These are phyloP conservation scores for Macrophomina pseudophaseolina DNA, from an alignment of 2,329 filamentous ascomycete genomes.

Conservation along the genomic window DNA sequence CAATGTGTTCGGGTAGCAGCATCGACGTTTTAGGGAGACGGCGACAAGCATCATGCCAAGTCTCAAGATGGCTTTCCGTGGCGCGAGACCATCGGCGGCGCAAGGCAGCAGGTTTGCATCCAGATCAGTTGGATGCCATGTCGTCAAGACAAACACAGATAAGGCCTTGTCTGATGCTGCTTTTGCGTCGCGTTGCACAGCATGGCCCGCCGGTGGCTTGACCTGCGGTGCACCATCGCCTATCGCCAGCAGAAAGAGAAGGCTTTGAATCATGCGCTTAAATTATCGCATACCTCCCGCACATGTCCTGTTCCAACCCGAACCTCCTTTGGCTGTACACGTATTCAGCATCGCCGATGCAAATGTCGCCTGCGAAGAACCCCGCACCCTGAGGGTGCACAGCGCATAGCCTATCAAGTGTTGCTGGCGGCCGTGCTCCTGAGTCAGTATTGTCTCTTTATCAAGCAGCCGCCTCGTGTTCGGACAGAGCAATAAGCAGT, in stretches of 20 bases:
- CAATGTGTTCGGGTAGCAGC: not conserved
- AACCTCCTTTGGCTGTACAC: not conserved
- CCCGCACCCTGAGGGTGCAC: not conserved
- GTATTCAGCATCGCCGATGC: not conserved
- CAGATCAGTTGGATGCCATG: not conserved
- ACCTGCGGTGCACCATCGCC: slow-evolving; percentile 10
- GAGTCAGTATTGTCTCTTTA: slow-evolving; percentile 1
- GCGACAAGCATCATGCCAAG: slow-evolving; percentile 18
- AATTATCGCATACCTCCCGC: not conserved
- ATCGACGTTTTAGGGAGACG: not conserved
- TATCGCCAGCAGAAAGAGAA: not conserved
- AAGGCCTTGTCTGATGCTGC: not conserved
- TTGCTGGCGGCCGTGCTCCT: not conserved
- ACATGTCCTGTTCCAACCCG: not conserved
- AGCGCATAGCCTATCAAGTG: not conserved
- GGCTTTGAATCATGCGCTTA: not conserved
- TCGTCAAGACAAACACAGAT: not conserved
- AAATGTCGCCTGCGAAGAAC: not conserved
- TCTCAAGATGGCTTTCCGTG: not conserved
- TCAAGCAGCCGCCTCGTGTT: not conserved
- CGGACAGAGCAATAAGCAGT: not conserved
- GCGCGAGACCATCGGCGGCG: not conserved
- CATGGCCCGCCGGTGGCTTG: not conserved
- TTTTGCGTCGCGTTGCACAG: not conserved
- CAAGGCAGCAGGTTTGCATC: slow-evolving; percentile 1